A percentile compares a stretch with the other conserved stretches of the same genome.
Conservation (phyloP, 202 grass and related monocot genomes). For the Tripidium arundinaceum region DNA sequence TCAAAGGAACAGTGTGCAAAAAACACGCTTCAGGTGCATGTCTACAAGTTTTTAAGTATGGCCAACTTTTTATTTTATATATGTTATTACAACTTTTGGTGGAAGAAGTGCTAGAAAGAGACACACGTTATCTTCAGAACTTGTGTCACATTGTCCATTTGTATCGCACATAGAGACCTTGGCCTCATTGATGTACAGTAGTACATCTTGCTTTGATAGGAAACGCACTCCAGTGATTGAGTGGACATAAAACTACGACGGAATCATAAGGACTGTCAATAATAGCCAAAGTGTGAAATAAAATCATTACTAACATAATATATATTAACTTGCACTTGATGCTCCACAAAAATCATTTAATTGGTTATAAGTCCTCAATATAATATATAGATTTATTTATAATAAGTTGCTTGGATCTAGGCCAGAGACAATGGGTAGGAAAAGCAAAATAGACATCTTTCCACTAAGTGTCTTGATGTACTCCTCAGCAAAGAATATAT, state of each 20-base stretch:
- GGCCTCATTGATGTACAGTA: slow-evolving; percentile 38
- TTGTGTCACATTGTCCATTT: slow-evolving; percentile 17
- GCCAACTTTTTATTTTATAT: not conserved
- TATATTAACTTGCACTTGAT: not conserved
- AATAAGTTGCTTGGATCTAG: not conserved
- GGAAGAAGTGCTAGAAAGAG: not conserved
- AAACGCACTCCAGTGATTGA: slow-evolving; percentile 21
- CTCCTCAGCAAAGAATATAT: not conserved
- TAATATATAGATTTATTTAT: not conserved
- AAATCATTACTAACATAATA: not conserved
- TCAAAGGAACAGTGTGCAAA: not conserved
- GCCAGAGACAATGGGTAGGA: not conserved
- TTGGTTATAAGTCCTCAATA: not conserved
- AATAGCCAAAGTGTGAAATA: not conserved
- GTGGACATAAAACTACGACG: slow-evolving; percentile 54
- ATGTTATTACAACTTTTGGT: not conserved
- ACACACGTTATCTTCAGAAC: slow-evolving; percentile 24
- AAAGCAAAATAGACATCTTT: not conserved
- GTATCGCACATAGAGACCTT: slow-evolving; percentile 15
- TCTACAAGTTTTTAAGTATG: not conserved
- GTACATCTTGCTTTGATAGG: slow-evolving; percentile 56
- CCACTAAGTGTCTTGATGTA: not conserved
- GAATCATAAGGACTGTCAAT: not conserved
- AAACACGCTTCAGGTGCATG: not conserved
- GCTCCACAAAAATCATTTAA: not conserved